phyloP scores from a whole-genome alignment of 202 grass and related monocot species.

The Digitaria exilis region DNA sequence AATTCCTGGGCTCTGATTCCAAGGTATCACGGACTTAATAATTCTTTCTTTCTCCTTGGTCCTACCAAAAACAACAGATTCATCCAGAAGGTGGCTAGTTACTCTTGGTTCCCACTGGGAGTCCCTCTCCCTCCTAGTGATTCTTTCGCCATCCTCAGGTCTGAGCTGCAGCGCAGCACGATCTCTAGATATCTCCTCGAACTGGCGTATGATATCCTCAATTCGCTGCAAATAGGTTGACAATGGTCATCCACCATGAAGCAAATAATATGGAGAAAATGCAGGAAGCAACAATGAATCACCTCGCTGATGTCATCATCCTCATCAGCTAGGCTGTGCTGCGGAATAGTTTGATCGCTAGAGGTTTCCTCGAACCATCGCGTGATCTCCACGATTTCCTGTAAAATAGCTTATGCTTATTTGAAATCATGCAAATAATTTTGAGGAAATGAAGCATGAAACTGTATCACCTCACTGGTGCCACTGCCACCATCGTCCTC shows the following conservation, averaged over 20 bases:
- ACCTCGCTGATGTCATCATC: slow-evolving; percentile 9
- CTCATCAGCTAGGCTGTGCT: background rate
- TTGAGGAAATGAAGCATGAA: background rate
- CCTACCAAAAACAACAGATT: slow-evolving; percentile 42
- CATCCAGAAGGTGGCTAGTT: slow-evolving; percentile 40
- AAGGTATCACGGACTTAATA: background rate
- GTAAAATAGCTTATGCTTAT: background rate
- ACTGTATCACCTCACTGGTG: background rate
- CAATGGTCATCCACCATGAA: background rate
- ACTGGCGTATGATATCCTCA: slow-evolving; percentile 24
- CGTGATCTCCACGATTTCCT: background rate
- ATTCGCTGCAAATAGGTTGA: slow-evolving; percentile 7
- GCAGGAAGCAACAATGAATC: background rate
- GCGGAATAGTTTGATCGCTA: background rate
- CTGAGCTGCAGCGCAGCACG: slow-evolving; percentile 25
- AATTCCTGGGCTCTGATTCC: background rate
- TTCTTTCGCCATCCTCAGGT: slow-evolving; percentile 21
- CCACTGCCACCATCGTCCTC: background rate
- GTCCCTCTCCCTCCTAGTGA: background rate
- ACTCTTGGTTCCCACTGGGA: background rate
- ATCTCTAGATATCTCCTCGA: slow-evolving; percentile 37
- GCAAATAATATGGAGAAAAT: background rate
- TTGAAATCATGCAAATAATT: background rate
- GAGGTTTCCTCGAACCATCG: background rate
- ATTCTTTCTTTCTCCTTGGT: slow-evolving; percentile 10